These are phyloP conservation scores for Lichenothelia convexa DNA, from an alignment of 495 filamentous ascomycete genomes.

Conservation along the genomic window DNA sequence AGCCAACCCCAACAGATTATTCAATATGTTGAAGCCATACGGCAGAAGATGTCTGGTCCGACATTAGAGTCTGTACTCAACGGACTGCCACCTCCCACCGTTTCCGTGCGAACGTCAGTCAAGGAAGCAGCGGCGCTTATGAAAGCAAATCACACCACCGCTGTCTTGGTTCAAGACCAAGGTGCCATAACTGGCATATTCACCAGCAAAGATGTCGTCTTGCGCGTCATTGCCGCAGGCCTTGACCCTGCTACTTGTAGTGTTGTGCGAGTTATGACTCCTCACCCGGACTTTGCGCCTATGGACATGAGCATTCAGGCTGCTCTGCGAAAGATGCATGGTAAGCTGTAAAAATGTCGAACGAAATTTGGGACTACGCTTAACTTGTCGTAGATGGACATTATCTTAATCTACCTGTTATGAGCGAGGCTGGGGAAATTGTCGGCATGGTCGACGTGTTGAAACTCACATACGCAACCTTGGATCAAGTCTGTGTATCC, in stretches of 20 bases:
- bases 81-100: conserved; percentile 78
- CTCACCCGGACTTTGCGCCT: conserved; percentile 94
- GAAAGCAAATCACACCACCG: conserved; percentile 97
- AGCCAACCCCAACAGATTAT: conserved; percentile 97
- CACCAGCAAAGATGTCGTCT: conserved; percentile 96
- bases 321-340: conserved; percentile 96
- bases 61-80: conserved; percentile 89
- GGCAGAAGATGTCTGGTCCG: conserved; percentile 93
- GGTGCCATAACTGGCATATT: conserved; percentile 97
- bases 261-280: conserved; percentile 96
- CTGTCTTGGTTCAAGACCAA: conserved; percentile 89
- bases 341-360: conserved; percentile 33
- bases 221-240: conserved; percentile 93
- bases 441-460: conserved; percentile 98
- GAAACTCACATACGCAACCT: conserved; percentile 91
- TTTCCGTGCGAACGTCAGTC: conserved; percentile 87
- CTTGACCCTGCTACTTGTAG: conserved; percentile 90
- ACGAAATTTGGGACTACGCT: background rate
- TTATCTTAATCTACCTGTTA: conserved; percentile 93
- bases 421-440: conserved; percentile 94
- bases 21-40: conserved; percentile 90
- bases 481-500: conserved; percentile 62
- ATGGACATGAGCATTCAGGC: conserved; percentile 98
- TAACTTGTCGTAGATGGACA: conserved; percentile 56
- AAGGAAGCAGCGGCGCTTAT: conserved; percentile 86